Conservation (phyloP, 257 asterid genomes). For the Nicotiana knightiana region DNA sequence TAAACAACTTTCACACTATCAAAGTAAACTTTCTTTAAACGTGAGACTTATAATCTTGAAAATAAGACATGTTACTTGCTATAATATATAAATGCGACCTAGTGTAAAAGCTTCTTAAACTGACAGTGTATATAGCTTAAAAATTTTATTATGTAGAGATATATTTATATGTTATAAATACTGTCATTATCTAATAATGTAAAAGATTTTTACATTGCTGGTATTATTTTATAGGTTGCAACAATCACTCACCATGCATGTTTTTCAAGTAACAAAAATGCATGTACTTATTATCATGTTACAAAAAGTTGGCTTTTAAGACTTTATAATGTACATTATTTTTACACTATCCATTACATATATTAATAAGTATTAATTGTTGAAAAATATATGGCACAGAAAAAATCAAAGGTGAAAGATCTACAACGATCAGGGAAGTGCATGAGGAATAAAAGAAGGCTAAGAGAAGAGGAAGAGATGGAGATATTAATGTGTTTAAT, state of each 20-base stretch:
- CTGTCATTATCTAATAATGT: background rate
- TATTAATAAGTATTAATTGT: background rate
- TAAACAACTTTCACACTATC: too few species aligned
- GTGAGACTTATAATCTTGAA: too few species aligned
- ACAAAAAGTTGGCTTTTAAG: background rate
- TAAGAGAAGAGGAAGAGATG: slow-evolving; percentile 46
- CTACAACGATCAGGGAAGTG: slow-evolving; percentile 46
- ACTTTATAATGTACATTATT: background rate
- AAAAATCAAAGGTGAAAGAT: slow-evolving; percentile 57
- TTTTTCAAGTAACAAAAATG: too few species aligned
- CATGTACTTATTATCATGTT: too few species aligned
- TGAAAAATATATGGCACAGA: slow-evolving; percentile 29
- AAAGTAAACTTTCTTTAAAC: too few species aligned
- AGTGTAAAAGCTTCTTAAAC: too few species aligned
- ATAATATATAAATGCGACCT: too few species aligned
- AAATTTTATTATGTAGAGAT: background rate
- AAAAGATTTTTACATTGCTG: background rate
- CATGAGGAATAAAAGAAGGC: slow-evolving; percentile 37
- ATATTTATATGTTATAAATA: background rate
- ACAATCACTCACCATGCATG: background rate
- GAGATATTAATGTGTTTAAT: slow-evolving; percentile 61
- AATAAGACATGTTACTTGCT: too few species aligned
- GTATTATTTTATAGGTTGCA: background rate
- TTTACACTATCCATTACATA: background rate
- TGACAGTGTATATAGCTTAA: too few species aligned